Conservation (phyloP, 306 rosid genomes). For the Comarum palustre region DNA sequence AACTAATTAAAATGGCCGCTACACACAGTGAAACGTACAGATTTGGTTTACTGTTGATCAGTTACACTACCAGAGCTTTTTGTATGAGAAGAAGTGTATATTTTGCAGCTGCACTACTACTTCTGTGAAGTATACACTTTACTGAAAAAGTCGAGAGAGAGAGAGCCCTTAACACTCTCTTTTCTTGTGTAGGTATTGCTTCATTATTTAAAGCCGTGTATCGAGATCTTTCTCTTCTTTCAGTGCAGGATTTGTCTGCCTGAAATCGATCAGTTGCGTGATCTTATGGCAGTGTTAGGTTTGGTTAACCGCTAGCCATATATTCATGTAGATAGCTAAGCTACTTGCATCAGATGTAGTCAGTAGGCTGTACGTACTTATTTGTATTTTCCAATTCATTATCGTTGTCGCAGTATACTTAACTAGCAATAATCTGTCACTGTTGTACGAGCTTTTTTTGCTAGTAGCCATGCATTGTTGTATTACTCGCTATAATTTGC, state of each 20-base stretch:
- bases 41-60: constrained; percentile 1
- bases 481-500: background rate
- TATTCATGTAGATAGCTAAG: background rate
- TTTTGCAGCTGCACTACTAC: background rate
- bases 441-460: background rate
- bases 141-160: background rate
- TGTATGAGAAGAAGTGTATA: background rate
- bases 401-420: background rate
- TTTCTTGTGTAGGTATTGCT: constrained; percentile 6
- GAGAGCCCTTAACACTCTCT: background rate
- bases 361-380: background rate
- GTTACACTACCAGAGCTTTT: background rate
- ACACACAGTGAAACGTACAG: background rate
- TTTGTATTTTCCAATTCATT: background rate
- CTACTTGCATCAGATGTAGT: background rate
- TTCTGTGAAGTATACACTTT: background rate
- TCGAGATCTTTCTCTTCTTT: background rate
- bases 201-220: background rate
- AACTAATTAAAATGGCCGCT: background rate
- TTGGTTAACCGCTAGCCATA: background rate
- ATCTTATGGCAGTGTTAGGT: constrained; percentile 31
- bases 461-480: background rate
- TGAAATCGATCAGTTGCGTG: constrained; percentile 23
- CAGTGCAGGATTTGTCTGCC: constrained; percentile 7
- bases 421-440: background rate